phyloP scores from a whole-genome alignment of 23 red algal genomes.

The Gracilaria caudata region DNA sequence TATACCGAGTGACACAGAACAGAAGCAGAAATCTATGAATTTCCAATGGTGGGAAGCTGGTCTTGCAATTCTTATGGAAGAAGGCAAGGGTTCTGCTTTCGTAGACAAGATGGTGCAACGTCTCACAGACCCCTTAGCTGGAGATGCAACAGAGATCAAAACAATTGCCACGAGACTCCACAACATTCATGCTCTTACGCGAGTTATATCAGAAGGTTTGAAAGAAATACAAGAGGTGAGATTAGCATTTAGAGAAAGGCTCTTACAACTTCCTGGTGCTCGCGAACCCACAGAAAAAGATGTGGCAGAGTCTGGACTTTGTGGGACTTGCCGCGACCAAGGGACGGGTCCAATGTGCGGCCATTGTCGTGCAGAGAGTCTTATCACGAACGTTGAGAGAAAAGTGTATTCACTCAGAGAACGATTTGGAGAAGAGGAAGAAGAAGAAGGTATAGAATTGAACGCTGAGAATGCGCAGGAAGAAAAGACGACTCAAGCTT shows the following conservation, averaged over 20 bases:
- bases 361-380: conserved; percentile 43
- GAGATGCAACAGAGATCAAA: neutral
- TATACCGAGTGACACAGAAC: neutral
- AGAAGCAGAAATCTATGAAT: neutral
- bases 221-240: conserved; percentile 19
- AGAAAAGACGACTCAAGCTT: neutral
- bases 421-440: neutral
- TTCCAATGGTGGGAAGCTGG: conserved; percentile 35
- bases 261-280: conserved; percentile 35
- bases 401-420: conserved; percentile 33
- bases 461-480: neutral
- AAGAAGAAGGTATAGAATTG: neutral
- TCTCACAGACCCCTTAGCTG: conserved; percentile 16
- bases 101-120: conserved; percentile 22
- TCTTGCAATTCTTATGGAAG: conserved; percentile 21
- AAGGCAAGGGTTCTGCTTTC: conserved; percentile 7
- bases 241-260: neutral
- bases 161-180: conserved; percentile 19
- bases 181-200: conserved; percentile 17
- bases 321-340: conserved; percentile 35
- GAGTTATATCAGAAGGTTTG: conserved; percentile 22
- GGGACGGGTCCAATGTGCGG: conserved; percentile 32
- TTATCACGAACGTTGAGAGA: conserved; percentile 37
- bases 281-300: conserved; percentile 30
- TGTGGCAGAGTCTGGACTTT: conserved; percentile 48